A percentile compares a stretch with the other conserved stretches of the same genome.
Conservation (phyloP, 768 basidiomycete species). For the Chlorophyllum brunneum region DNA sequence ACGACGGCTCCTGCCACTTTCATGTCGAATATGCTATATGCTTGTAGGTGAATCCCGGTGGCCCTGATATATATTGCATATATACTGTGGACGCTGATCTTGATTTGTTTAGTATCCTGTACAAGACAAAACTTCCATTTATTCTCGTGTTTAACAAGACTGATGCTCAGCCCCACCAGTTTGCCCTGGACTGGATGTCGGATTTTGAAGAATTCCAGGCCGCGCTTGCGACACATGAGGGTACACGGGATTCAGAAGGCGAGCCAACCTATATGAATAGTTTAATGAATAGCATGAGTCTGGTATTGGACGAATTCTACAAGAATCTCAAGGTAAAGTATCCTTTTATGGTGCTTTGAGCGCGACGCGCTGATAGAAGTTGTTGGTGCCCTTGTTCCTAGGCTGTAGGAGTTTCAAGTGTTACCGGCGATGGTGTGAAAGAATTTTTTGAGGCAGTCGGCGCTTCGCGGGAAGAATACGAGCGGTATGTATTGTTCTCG, state of each 20-base stretch:
- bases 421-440: conserved; percentile 91
- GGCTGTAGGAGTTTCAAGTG: conserved; percentile 94
- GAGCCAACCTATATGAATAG: conserved; percentile 98
- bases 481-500: conserved; percentile 51
- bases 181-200: conserved; percentile 96
- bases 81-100: conserved; percentile 6
- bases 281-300: conserved; percentile 98
- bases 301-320: conserved; percentile 98
- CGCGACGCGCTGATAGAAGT: not conserved
- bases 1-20: conserved; percentile 95
- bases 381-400: conserved; percentile 24
- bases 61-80: conserved; percentile 2
- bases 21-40: conserved; percentile 99
- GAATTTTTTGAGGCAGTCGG: conserved; percentile 93
- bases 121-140: conserved; percentile 97
- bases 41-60: conserved; percentile 69
- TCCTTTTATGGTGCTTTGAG: not conserved
- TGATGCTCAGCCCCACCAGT: conserved; percentile 85
- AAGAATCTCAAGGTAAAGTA: conserved; percentile 80
- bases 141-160: conserved; percentile 99
- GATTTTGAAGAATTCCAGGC: conserved; percentile 96
- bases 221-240: conserved; percentile 71
- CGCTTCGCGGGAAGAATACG: conserved; percentile 82
- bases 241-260: conserved; percentile 71
- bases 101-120: conserved; percentile 66